Base-by-base conservation (phyloP, 768 basidiomycete genomes). In the Pleurotus djamor region DNA sequence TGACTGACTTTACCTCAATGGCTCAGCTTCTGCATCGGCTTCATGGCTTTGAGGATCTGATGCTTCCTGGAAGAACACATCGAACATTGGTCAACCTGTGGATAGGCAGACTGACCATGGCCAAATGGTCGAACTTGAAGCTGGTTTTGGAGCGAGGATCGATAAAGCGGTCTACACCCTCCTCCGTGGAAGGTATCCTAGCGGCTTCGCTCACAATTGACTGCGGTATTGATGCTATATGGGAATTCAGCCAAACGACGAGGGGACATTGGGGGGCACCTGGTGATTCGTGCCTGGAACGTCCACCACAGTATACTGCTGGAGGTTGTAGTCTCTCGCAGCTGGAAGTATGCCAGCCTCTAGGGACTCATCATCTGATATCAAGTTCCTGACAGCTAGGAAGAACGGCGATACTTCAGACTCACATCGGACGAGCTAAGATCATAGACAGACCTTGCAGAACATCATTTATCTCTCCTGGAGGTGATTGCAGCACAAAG, bases 391-490 rank as follows among this genome's bases (percentile, higher is more conserved):
- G 55, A 98, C 85, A 77, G 98, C 96, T 96, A 47, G 50, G 38
- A 48, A n/a, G 9, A 41, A 41, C 38, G 55, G 44, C 5, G 21
- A 28, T 28, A 28, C 48, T 3, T 54, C 58, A 51, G 35, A 57
- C 47, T 41, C 14, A 35, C 43, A 48, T 5, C 41, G 33, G 52
- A 16, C 21, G 48, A 63, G 59, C 51, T 58, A 33, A 41, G 45
- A 50, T 17, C 49, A 58, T 44, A 34, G 47, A 61, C 50, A n/a
- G 48, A 92, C 94, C 94, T 66, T 92, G 92, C 57, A 98, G 79
- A 14, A 97, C 95, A 75, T 98, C 96, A 72, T 96, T 97, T 64
- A 98, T 94, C 77, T 98, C 92, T 48, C 96, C 96, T 0, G 96
- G 96, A 28, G 96, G 96, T 1, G 93, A 87, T 70, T 97, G 96